A percentile compares a stretch with the other conserved stretches of the same genome.
Evolutionary conservation across 495 filamentous ascomycete species (phyloP).

Genomic region (Penicillium turbatum): DNA sequence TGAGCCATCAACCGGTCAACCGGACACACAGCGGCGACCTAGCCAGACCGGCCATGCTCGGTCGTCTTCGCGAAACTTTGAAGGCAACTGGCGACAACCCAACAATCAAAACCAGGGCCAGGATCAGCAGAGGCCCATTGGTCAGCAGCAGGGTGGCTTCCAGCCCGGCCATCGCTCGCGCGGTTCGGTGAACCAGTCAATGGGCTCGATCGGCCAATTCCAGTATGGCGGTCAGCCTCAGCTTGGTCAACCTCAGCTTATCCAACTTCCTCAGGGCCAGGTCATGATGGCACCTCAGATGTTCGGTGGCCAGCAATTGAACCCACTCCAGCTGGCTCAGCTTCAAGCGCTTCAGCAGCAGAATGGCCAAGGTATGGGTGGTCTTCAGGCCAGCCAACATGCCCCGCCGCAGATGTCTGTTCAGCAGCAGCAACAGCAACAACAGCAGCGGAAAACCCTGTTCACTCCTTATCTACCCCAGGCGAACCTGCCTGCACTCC

Average conservation of each 20-base stretch:
- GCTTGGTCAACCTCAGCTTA: conserved; percentile 83
- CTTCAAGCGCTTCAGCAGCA: conserved; percentile 89
- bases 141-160: conserved; percentile 62
- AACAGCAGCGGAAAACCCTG: conserved; percentile 94
- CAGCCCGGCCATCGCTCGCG: conserved; percentile 89
- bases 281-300: conserved; percentile 72
- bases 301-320: conserved; percentile 80
- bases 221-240: conserved; percentile 88
- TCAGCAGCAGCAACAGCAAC: conserved; percentile 65
- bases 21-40: conserved; percentile 68
- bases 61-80: conserved; percentile 85
- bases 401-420: conserved; percentile 56
- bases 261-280: conserved; percentile 79
- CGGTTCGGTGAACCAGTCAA: conserved; percentile 79
- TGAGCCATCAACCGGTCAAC: conserved; percentile 50
- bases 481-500: conserved; percentile 84
- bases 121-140: conserved; percentile 58
- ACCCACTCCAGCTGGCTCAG: conserved; percentile 82
- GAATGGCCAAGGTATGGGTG: conserved; percentile 65
- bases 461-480: conserved; percentile 98
- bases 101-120: conserved; percentile 56
- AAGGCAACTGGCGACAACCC: conserved; percentile 95
- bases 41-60: conserved; percentile 69
- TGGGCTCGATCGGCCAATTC: conserved; percentile 80
- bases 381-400: conserved; percentile 72